Conservation (phyloP, 306 rosid species). For the Rosa multiflora region DNA sequence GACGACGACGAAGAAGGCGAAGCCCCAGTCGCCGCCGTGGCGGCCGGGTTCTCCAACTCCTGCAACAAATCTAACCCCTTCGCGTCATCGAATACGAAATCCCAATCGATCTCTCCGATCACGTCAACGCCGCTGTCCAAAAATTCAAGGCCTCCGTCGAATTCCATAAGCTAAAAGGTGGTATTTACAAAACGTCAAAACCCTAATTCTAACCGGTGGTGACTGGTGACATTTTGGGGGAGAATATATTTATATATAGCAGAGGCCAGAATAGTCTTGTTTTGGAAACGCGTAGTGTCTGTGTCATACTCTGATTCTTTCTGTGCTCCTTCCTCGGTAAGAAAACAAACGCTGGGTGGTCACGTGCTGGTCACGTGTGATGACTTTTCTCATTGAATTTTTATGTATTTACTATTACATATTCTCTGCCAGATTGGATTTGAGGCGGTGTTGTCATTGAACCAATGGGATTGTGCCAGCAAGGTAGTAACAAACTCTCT, state of each 20-base stretch:
- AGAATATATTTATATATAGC: background rate
- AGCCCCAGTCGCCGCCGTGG: background rate
- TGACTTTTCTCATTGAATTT: background rate
- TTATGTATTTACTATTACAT: background rate
- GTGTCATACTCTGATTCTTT: background rate
- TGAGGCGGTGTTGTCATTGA: background rate
- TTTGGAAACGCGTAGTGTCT: background rate
- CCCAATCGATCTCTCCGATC: conserved; percentile 38
- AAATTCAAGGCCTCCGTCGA: conserved; percentile 29
- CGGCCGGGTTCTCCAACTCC: conserved; percentile 19
- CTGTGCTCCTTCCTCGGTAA: background rate
- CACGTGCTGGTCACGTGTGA: background rate
- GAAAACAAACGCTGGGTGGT: background rate
- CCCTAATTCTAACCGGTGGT: background rate
- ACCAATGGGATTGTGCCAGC: conserved; percentile 7
- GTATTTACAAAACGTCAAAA: conserved; percentile 4
- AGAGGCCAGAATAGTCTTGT: background rate
- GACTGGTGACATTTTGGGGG: background rate
- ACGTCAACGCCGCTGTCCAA: conserved; percentile 14
- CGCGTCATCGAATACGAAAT: conserved; percentile 25
- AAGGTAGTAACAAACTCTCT: background rate
- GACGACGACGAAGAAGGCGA: conserved; percentile 11
- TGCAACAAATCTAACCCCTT: background rate
- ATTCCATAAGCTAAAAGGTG: conserved; percentile 3
- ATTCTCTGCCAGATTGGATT: conserved; percentile 6